Base-by-base conservation (phyloP, 2,329 filamentous ascomycete species). In the Chaetomiaceae sp. region DNA sequence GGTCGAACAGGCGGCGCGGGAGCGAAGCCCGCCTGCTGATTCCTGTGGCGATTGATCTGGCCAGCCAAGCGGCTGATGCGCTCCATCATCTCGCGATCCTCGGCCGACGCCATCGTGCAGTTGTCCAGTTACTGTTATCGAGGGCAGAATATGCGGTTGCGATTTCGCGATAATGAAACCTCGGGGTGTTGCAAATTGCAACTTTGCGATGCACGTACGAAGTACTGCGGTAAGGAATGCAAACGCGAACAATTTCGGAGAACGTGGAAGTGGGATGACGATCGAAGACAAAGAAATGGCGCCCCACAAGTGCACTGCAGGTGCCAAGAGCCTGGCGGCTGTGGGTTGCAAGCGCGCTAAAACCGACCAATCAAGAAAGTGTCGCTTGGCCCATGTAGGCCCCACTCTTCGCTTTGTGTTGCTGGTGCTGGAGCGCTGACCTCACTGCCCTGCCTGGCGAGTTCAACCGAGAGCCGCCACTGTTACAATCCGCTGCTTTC, bases 31-130 rank as follows among this genome's bases (percentile, higher is more conserved):
- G 74, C 67, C 59, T 81, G 77, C 58, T 85, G 80, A 59, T 81
- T 88, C 69, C 88, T 91, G 72, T 88, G 85, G 48, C 84, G 82
- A 67, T 91, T 91, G 66, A 94, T 92, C 70, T 88, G 85, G 61
- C 87, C 75, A 53, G 79, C 75, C 48, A 81, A 66, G 38, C 73
- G 73, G 63, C 74, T 70, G 65, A 83, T 83, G 59, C 73, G 73
- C 48, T 76, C 78, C 63, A 80, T 68, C 58, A 83, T 67, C 54
- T 79, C 76, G 63, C 74, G 74, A 51, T 81, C 75, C 63, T 80
- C 76, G 49, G 73, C 69, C 7, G 75, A 71, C 11, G 74, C 70
- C 75, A 79, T 77, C 15, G 54, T 60, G 38, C 29, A 19, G 22
- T 31, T 31, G 27, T 4, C 6, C 19, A 7, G 19, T 22, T 17